These are phyloP conservation scores for Fallopia convolvulus DNA, from an alignment of 148 eudicot genomes.

Conservation along the genomic window DNA sequence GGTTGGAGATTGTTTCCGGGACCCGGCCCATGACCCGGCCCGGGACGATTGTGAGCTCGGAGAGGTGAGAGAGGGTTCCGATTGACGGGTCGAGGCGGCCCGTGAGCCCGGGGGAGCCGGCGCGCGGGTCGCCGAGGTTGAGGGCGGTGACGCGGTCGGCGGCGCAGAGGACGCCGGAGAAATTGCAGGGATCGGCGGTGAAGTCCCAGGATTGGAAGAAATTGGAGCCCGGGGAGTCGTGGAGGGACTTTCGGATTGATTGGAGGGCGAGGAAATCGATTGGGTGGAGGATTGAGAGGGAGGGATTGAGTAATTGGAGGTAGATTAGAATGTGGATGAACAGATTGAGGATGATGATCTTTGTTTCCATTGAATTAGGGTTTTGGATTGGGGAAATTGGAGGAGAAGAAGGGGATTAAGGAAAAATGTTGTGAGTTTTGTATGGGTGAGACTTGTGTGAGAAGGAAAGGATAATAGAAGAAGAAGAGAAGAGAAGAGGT, in stretches of 20 bases:
- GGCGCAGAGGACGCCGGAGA: constrained; percentile 66
- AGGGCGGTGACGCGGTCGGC: constrained; percentile 44
- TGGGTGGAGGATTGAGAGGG: constrained; percentile 50
- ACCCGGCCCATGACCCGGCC: constrained; percentile 54
- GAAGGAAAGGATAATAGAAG: background rate
- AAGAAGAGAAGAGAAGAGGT: background rate
- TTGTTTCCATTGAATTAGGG: no score
- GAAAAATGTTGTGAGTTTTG: background rate
- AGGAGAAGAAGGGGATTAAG: background rate
- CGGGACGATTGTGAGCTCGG: constrained; percentile 64
- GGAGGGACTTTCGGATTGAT: constrained; percentile 39
- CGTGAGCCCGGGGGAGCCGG: constrained; percentile 63
- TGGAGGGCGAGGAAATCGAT: constrained; percentile 70
- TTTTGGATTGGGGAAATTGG: background rate
- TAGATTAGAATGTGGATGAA: background rate
- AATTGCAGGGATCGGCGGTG: constrained; percentile 74
- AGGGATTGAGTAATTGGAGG: constrained; percentile 7
- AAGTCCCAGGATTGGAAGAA: constrained; percentile 79
- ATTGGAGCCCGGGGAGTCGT: constrained; percentile 44
- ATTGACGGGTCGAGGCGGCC: constrained; percentile 65
- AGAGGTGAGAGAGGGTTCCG: constrained; percentile 42
- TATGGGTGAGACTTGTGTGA: constrained; percentile 5
- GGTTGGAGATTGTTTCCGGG: constrained; percentile 37
- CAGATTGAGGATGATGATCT: background rate
- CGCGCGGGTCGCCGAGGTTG: constrained; percentile 72